Percentiles rank a stretch among this genome's conserved stretches.
Evolutionary conservation across 2,329 filamentous ascomycete genomes (phyloP).

Genomic region (Myriangium duriaei): DNA sequence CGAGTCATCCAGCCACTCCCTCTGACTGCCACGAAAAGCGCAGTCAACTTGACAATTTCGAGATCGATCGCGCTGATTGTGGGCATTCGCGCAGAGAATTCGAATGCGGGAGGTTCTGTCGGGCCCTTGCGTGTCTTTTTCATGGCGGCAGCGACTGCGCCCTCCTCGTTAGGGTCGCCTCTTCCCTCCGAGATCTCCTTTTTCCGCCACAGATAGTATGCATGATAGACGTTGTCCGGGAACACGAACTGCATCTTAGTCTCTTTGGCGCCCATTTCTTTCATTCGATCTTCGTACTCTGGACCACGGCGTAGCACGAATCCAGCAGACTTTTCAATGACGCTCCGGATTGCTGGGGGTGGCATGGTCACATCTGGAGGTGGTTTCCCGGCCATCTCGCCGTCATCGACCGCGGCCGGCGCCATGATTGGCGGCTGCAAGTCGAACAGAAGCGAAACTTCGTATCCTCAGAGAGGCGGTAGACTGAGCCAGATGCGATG

Average conservation of each 20-base stretch:
- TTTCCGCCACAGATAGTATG: conserved; percentile 85
- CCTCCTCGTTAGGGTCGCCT: conserved; percentile 65
- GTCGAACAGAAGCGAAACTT: too few relatives aligned
- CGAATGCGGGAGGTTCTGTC: conserved; percentile 71
- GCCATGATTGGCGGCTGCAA: conserved; percentile 20
- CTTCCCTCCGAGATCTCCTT: conserved; percentile 74
- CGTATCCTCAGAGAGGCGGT: too few relatives aligned
- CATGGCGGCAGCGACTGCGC: conserved; percentile 44
- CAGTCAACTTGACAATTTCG: conserved; percentile 60
- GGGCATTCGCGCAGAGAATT: conserved; percentile 93
- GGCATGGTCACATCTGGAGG: conserved; percentile 78
- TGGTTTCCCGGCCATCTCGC: conserved; percentile 40
- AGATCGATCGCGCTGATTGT: conserved; percentile 93
- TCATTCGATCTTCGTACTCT: conserved; percentile 69
- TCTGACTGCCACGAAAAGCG: conserved; percentile 84
- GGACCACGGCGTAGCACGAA: conserved; percentile 62
- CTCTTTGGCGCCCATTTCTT: conserved; percentile 70
- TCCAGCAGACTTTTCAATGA: conserved; percentile 89
- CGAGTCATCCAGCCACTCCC: conserved; percentile 85
- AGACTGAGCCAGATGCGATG: too few relatives aligned
- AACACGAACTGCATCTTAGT: conserved; percentile 87
- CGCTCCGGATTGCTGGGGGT: conserved; percentile 65
- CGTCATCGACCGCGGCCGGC: conserved; percentile 15
- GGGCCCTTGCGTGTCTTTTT: conserved; percentile 61
- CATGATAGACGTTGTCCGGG: conserved; percentile 67